These are phyloP conservation scores for Crepidotus variabilis DNA, from an alignment of 768 basidiomycete species.

Conservation along the genomic window DNA sequence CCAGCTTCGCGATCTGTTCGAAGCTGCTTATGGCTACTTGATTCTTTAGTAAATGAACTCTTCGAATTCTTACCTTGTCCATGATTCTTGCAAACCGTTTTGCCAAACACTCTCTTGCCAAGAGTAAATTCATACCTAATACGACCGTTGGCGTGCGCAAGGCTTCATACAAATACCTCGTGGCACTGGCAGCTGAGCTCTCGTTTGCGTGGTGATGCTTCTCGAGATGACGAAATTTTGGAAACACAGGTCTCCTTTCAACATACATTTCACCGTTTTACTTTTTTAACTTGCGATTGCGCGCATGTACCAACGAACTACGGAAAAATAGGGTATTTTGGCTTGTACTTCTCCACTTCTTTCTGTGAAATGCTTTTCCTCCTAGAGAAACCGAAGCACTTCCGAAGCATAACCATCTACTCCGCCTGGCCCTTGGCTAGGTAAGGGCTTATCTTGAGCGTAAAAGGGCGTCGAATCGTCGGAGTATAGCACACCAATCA, in stretches of 20 bases:
- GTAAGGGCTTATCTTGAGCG: too few relatives aligned
- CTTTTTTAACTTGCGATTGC: background rate
- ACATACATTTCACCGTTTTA: background rate
- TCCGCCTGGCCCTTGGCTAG: background rate
- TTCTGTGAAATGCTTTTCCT: background rate
- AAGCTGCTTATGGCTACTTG: too few relatives aligned
- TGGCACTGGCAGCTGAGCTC: background rate
- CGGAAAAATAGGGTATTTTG: background rate
- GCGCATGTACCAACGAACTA: background rate
- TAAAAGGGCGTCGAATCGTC: background rate
- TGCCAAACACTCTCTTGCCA: too few relatives aligned
- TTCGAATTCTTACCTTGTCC: too few relatives aligned
- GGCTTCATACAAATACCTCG: background rate
- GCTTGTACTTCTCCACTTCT: background rate
- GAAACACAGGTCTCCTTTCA: background rate
- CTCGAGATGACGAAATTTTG: background rate
- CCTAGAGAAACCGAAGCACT: background rate
- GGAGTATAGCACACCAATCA: background rate
- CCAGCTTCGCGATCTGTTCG: too few relatives aligned
- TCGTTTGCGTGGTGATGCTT: background rate
- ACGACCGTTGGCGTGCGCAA: too few relatives aligned
- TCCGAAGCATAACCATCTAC: background rate
- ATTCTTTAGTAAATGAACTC: too few relatives aligned
- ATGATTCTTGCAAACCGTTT: too few relatives aligned
- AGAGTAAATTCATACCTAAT: too few relatives aligned